These are phyloP conservation scores for Cordia subcordata DNA, from an alignment of 257 asterid species.

Conservation along the genomic window DNA sequence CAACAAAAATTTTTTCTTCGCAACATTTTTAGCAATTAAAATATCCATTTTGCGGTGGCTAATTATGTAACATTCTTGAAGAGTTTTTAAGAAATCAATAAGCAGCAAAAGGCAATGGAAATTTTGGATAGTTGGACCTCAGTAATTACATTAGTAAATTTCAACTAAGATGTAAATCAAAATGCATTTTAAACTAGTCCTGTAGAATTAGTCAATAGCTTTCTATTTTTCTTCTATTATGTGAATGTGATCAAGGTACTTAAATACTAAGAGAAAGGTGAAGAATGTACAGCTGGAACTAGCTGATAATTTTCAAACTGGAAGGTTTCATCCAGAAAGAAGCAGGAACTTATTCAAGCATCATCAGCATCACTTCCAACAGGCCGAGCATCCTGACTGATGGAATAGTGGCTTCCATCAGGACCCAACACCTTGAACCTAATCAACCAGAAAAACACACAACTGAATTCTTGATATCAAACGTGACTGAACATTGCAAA, in stretches of 20 bases:
- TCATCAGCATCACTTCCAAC: slow-evolving; percentile 60
- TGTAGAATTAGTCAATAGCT: slow-evolving; percentile 13
- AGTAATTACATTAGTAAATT: too few relatives aligned
- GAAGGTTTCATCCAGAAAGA: neutral
- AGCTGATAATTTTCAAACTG: slow-evolving; percentile 17
- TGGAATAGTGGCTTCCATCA: slow-evolving; percentile 52
- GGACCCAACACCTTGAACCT: slow-evolving; percentile 79
- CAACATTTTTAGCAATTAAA: too few relatives aligned
- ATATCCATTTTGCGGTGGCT: too few relatives aligned
- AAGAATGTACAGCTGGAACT: slow-evolving; percentile 9
- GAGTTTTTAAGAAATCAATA: too few relatives aligned
- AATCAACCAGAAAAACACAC: slow-evolving; percentile 7
- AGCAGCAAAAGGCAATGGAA: too few relatives aligned
- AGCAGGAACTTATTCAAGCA: slow-evolving; percentile 13
- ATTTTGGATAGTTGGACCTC: too few relatives aligned
- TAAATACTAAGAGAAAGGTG: neutral
- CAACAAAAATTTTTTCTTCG: too few relatives aligned
- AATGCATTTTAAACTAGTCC: slow-evolving; percentile 10
- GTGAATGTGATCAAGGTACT: neutral
- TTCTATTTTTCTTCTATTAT: slow-evolving; percentile 6
- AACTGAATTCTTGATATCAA: neutral
- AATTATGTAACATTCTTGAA: too few relatives aligned
- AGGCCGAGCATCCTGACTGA: slow-evolving; percentile 33
- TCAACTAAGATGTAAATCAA: neutral
- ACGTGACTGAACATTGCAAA: neutral